Percentiles rank a stretch among this genome's conserved stretches.
Conservation (phyloP, 441 rosid species). For the Pelargonium australe region DNA sequence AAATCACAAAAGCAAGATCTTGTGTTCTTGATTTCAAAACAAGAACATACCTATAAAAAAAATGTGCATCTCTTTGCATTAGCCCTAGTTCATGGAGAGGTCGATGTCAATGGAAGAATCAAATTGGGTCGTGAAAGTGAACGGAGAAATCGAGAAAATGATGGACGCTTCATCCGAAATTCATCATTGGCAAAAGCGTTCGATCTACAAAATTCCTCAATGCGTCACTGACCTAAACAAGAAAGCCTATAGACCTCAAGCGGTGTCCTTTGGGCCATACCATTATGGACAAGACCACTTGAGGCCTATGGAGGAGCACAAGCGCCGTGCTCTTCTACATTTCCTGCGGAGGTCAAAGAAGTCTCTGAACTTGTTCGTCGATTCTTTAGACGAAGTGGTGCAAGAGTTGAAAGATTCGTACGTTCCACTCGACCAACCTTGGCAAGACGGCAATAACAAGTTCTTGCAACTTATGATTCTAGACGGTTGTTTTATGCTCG, state of each 20-base stretch:
- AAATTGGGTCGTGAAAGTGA: not conserved
- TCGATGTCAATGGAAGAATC: not conserved
- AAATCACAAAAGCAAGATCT: not conserved
- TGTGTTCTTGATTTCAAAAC: not conserved
- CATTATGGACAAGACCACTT: not conserved
- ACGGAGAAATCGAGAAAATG: not conserved
- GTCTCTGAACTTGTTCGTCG: not conserved
- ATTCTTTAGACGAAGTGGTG: not conserved
- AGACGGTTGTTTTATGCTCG: not conserved
- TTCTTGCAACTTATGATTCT: not conserved
- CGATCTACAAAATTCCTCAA: not conserved
- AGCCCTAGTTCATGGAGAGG: too few relatives aligned
- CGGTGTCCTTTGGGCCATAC: not conserved
- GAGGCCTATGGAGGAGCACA: not conserved
- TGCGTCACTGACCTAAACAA: not conserved
- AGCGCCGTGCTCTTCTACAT: not conserved
- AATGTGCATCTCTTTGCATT: not conserved
- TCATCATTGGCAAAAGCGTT: not conserved
- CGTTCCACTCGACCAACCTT: not conserved
- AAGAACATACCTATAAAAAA: not conserved
- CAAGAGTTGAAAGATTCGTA: not conserved
- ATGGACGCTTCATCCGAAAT: not conserved
- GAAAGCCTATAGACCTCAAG: not conserved
- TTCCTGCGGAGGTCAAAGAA: not conserved
- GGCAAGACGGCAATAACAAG: not conserved